These are phyloP conservation scores for Pholiota conissans DNA, from an alignment of 768 basidiomycete genomes.

Conservation along the genomic window DNA sequence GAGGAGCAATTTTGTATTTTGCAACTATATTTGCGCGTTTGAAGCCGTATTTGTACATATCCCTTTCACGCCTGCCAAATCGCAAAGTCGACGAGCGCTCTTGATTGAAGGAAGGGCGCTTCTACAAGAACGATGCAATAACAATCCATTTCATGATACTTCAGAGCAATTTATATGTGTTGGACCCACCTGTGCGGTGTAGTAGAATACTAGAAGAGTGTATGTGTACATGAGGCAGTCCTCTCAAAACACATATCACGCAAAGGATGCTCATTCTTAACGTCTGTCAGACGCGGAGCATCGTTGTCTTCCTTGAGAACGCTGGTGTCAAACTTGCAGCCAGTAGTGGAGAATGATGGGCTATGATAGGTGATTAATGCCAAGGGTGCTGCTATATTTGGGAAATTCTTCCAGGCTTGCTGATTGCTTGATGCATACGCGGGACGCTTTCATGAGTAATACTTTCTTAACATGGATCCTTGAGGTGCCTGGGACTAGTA, in stretches of 20 bases:
- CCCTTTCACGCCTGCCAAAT: neutral
- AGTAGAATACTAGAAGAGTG: no score
- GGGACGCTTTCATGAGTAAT: conserved; percentile 13
- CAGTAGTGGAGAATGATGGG: conserved; percentile 6
- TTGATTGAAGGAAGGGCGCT: neutral
- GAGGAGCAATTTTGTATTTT: neutral
- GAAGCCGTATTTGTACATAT: neutral
- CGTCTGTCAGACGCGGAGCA: conserved; percentile 8
- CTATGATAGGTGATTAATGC: conserved; percentile 13
- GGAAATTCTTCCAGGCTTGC: conserved; percentile 1
- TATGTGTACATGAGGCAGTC: no score
- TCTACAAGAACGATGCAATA: no score
- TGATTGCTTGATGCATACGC: conserved; percentile 17
- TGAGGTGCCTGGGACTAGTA: neutral
- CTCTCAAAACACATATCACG: neutral
- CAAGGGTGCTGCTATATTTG: neutral
- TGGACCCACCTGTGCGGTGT: no score
- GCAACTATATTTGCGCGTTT: neutral
- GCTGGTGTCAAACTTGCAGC: conserved; percentile 11
- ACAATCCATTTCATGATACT: no score
- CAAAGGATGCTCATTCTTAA: neutral
- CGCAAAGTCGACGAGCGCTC: neutral
- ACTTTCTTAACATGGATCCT: conserved; percentile 1
- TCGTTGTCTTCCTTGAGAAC: conserved; percentile 6
- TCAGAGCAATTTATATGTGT: no score